Base-by-base conservation (phyloP, 1,284 basidiomycete genomes). In the Flammula alnicola region DNA sequence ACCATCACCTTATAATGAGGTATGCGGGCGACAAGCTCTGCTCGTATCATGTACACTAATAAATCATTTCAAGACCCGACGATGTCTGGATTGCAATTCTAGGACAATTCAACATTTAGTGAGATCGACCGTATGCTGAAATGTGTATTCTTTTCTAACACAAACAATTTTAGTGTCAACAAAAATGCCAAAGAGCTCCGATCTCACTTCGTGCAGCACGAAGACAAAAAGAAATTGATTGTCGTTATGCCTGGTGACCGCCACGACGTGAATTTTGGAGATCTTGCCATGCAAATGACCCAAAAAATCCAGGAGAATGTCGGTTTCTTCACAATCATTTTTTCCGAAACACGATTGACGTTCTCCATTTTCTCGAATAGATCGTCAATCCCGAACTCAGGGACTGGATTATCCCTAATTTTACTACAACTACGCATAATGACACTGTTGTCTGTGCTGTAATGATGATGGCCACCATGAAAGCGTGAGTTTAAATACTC, bases 381-480 rank as follows among this genome's bases (percentile, higher is more conserved):
- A 50, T 63, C 26, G 46, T 60, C 0, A 74, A 78, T 49, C 62
- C 66, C 1, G 52, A 55, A 0, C 51, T 80, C 5, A 64, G 64
- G 1, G 64, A 69, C 0, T 79, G 78, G 76, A 68, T 77, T 20
- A 60, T 72, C 7, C 79, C 79, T 0, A 55, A 66, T 23, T 81
- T 80, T 58, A 67, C 73, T 5, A 80, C 78, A 1, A 80, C 78
- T 3, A 76, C 74, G 0, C 7, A 23, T 0, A 67, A 61, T 12
- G 79, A 81, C 44, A 70, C 59, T 3, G 65, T 67, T 6, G 63
- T 73, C 4, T 70, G 63, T 16, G 65, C 74, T 1, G 66, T 78
- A n/a, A 55, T 73, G 26, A 70, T 77, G 72, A 78, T 80, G 76
- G 63, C 73, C 1, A 72, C 68, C 5, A 58, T 76, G 55, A 71